Conservation (phyloP, 257 asterid genomes). For the Solanum tarapatanum region DNA sequence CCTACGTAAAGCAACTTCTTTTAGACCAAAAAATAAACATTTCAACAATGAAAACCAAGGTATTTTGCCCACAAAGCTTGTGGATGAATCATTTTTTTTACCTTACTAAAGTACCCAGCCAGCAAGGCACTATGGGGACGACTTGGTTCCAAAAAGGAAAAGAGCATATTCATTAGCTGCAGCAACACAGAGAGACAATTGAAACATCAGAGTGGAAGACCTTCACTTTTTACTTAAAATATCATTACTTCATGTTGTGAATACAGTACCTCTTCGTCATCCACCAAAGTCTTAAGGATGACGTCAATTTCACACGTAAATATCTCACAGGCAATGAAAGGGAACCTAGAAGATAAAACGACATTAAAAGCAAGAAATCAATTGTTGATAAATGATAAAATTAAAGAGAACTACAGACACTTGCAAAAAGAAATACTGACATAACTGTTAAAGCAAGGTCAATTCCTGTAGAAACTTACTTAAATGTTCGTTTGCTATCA, state of each 20-base stretch:
- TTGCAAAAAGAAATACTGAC: neutral
- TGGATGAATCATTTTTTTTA: conserved; percentile 16
- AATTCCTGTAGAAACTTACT: conserved; percentile 41
- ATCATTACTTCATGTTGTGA: neutral
- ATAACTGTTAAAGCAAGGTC: neutral
- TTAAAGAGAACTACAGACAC: neutral
- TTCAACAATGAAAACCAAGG: neutral
- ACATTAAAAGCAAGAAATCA: conserved; percentile 3
- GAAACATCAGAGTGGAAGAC: conserved; percentile 4
- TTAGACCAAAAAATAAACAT: neutral
- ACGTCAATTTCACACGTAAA: conserved; percentile 97
- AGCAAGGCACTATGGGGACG: conserved; percentile 75
- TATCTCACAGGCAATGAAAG: conserved; percentile 92
- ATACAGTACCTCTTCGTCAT: conserved; percentile 73
- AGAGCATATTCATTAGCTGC: conserved; percentile 91
- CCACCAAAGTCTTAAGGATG: conserved; percentile 90
- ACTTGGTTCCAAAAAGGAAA: conserved; percentile 89
- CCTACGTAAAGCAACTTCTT: conserved; percentile 38
- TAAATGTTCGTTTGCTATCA: conserved; percentile 75
- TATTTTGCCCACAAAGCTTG: neutral
- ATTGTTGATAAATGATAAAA: neutral
- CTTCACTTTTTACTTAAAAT: neutral
- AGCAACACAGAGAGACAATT: conserved; percentile 9
- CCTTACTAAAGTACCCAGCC: conserved; percentile 99
- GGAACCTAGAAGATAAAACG: conserved; percentile 52